Percentiles rank a stretch among this genome's conserved stretches.
These are phyloP conservation scores for Venturia pyrina DNA, from an alignment of 2,329 filamentous ascomycete species.

Conservation along the genomic window DNA sequence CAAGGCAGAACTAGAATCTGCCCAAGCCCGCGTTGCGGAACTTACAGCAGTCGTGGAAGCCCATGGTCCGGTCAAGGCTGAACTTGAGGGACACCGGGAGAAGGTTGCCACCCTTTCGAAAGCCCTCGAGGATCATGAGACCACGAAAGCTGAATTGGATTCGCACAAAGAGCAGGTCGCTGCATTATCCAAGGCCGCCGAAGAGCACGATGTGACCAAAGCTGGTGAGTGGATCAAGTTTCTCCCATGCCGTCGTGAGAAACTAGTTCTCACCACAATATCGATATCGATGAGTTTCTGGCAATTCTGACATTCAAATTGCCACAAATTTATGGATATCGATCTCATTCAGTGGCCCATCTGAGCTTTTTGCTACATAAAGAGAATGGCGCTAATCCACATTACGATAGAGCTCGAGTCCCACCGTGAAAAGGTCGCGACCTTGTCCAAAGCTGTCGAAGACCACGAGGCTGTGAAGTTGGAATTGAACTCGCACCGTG, in stretches of 20 bases:
- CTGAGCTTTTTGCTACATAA: neutral
- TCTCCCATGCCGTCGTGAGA: neutral
- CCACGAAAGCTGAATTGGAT: constrained; percentile 7
- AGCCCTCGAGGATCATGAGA: neutral
- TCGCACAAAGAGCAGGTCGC: neutral
- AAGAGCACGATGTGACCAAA: neutral
- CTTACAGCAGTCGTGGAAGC: neutral
- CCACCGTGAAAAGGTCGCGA: neutral
- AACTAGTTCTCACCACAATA: too few species aligned
- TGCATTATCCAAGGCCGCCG: neutral
- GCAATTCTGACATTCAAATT: neutral
- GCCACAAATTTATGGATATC: neutral
- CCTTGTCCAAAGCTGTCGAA: neutral
- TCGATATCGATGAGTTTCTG: neutral
- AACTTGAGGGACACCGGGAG: neutral
- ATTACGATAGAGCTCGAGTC: neutral
- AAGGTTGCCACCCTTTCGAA: constrained; percentile 4
- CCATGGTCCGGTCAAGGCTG: neutral
- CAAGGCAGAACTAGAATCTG: constrained; percentile 8
- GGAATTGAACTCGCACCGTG: constrained; percentile 1
- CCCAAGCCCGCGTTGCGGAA: constrained; percentile 1
- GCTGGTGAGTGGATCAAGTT: neutral
- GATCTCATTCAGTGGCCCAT: neutral
- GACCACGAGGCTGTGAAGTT: neutral
- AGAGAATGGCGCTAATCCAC: neutral